Percentiles rank a stretch among this genome's conserved stretches.
These are phyloP conservation scores for Aspergillus conjunctus DNA, from an alignment of 495 filamentous ascomycete species.

Conservation along the genomic window DNA sequence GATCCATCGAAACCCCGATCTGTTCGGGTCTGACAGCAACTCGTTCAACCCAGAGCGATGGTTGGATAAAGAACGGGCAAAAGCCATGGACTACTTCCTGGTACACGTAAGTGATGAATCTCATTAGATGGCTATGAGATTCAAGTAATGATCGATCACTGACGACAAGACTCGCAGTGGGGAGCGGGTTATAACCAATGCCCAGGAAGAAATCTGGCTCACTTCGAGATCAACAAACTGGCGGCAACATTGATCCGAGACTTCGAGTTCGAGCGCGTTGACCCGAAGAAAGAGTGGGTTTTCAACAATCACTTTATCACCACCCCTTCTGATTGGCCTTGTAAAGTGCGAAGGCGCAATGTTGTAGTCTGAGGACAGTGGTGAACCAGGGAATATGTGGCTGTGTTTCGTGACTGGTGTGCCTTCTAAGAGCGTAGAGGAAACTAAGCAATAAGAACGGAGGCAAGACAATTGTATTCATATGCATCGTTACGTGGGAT, in stretches of 20 bases:
- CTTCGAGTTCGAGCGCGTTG: slow-evolving; percentile 42
- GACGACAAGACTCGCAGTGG: slow-evolving; percentile 30
- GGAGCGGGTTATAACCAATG: slow-evolving; percentile 48
- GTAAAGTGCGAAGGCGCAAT: slow-evolving; percentile 5
- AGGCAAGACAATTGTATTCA: background rate
- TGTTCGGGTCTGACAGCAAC: slow-evolving; percentile 47
- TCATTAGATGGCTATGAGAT: too few species aligned
- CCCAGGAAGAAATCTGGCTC: slow-evolving; percentile 49
- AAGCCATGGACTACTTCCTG: slow-evolving; percentile 38
- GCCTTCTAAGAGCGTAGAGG: too few species aligned
- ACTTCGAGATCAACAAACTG: slow-evolving; percentile 49
- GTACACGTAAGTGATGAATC: slow-evolving; percentile 25
- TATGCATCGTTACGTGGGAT: slow-evolving; percentile 1
- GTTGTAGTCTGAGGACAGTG: background rate
- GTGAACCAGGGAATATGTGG: background rate
- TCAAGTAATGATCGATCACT: background rate
- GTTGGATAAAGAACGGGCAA: slow-evolving; percentile 33
- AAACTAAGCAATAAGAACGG: background rate
- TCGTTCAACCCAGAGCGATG: slow-evolving; percentile 42
- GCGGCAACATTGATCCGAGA: slow-evolving; percentile 43
- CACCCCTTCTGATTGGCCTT: slow-evolving; percentile 45
- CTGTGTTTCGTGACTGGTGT: background rate
- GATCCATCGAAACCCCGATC: slow-evolving; percentile 43
- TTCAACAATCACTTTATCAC: slow-evolving; percentile 41
- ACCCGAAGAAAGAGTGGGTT: slow-evolving; percentile 43